These are phyloP conservation scores for Cynara cardunculus DNA, from an alignment of 129 eudicot genomes.

Conservation along the genomic window DNA sequence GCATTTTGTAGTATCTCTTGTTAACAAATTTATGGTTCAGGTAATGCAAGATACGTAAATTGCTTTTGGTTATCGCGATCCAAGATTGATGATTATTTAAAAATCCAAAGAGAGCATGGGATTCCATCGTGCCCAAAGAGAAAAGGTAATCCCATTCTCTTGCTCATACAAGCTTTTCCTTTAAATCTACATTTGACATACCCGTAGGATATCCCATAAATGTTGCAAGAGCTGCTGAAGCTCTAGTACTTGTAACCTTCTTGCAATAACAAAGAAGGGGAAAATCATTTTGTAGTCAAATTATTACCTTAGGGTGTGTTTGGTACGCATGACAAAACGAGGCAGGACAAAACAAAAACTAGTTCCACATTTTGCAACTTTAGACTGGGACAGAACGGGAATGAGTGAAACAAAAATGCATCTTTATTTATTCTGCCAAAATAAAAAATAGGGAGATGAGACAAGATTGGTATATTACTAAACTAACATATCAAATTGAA, in stretches of 20 bases:
- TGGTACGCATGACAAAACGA: no score
- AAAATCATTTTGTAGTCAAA: no score
- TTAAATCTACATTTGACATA: not conserved
- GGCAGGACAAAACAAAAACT: no score
- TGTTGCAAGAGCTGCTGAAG: no score
- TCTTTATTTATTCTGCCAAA: no score
- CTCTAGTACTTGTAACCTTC: no score
- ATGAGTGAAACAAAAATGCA: no score
- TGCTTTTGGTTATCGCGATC: not conserved
- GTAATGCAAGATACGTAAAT: not conserved
- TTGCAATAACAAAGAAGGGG: no score
- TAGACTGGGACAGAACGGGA: no score
- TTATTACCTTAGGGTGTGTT: no score
- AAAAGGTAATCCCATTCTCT: not conserved
- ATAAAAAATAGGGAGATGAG: not conserved
- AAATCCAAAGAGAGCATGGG: not conserved
- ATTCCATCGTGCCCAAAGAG: not conserved
- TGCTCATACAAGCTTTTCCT: not conserved
- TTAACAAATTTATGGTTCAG: not conserved
- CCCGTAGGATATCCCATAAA: not conserved
- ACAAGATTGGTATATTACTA: not conserved
- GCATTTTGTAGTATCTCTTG: not conserved
- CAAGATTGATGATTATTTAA: not conserved
- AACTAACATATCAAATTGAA: not conserved
- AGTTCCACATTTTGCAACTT: no score